Evolutionary conservation across 768 basidiomycete species (phyloP), one percentile per base, ranked within the genome.

Genomic region (Dacryopinax spathularia): DNA sequence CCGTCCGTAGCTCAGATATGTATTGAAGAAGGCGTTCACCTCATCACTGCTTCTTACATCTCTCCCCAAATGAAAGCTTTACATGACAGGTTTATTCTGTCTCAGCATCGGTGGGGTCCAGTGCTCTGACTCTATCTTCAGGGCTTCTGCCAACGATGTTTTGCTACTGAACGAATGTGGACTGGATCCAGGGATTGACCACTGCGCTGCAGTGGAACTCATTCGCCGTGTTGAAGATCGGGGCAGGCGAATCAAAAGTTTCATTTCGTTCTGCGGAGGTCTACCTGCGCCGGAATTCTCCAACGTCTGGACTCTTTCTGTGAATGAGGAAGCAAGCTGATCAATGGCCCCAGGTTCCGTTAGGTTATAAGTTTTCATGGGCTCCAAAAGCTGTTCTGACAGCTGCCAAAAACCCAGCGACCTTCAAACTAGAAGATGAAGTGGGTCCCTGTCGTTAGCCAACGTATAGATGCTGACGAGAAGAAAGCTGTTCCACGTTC

Each of bases 301-400:
- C 60, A 70, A 73, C 56, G 73, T 67, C 48, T 63, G 63, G 20
- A 20, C 29, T n/a, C 18, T 10, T 3, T 15, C 5, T 29, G 9
- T 29, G 9, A 6, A 9, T 56, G 22, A 31, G 25, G 15, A 3
- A n/a, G 2, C 25, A 25, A 31, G 25, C 6, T 62, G 27, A 43
- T 39, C 18, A 20, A 27, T 39, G 74, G 70, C 69, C 74, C 9
- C 73, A 77, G 65, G 82, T 87, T 16, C 91, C 91, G 1, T 75
- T 94, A 10, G 80, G 86, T n/a, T 93, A 95, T 70, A 95, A 93
- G 71, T 92, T 92, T 71, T 90, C 91, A 67, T 97, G 94, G 94
- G 88, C 84, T 60, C 92, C 94, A 0, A 79, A 84, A 64, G 93
- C 91, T 4, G 92, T 95, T 7, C 75, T 97, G 36, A 81, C 79